Conservation (phyloP, 140 eudicot species). For the Stevia rebaudiana region DNA sequence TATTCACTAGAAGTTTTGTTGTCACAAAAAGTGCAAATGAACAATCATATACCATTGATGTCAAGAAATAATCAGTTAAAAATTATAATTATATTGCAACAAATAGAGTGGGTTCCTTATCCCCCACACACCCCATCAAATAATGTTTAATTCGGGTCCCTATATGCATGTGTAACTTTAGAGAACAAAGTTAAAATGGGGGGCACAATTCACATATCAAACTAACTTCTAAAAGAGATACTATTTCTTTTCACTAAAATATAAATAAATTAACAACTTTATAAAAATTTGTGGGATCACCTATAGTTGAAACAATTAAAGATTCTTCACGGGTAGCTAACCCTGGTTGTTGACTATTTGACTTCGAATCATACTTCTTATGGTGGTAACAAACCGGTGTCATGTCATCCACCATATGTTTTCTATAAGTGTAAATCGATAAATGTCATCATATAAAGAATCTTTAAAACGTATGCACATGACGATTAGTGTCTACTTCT, state of each 20-base stretch:
- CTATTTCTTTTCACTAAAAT: background rate
- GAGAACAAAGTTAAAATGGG: slow-evolving; percentile 23
- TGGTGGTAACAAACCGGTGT: slow-evolving; percentile 7
- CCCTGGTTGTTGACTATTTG: slow-evolving; percentile 15
- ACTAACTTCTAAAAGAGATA: slow-evolving; percentile 13
- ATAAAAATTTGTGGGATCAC: slow-evolving; percentile 1
- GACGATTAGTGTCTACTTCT: background rate
- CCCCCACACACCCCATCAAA: slow-evolving; percentile 29
- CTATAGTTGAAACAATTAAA: slow-evolving; percentile 2
- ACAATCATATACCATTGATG: slow-evolving; percentile 10
- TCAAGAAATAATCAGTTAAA: background rate
- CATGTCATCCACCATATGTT: background rate
- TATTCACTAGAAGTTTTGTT: slow-evolving; percentile 9
- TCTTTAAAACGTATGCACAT: background rate
- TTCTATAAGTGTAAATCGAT: background rate
- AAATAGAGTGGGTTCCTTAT: slow-evolving; percentile 18
- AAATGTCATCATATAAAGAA: background rate
- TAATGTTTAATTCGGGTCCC: slow-evolving; percentile 28
- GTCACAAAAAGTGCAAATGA: slow-evolving; percentile 5
- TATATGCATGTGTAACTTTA: slow-evolving; percentile 29
- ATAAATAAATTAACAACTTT: background rate
- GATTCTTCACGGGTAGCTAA: slow-evolving; percentile 10
- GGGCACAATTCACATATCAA: slow-evolving; percentile 27
- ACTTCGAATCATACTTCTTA: slow-evolving; percentile 6
- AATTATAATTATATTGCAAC: slow-evolving; percentile 6